Evolutionary conservation across 2,329 filamentous ascomycete genomes (phyloP).

Genomic region (Nigrograna mackinnonii): DNA sequence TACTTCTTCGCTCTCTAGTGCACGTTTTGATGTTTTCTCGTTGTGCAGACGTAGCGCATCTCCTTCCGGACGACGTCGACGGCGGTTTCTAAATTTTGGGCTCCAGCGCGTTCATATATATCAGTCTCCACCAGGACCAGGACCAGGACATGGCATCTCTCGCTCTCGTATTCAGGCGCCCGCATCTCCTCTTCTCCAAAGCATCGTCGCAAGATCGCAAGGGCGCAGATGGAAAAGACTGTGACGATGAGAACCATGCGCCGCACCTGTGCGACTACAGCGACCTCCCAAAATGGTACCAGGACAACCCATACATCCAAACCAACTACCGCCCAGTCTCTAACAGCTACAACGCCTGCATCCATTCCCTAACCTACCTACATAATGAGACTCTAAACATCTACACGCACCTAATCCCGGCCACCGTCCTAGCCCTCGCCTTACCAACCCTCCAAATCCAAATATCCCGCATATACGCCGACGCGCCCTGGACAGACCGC

Average conservation of each 20-base stretch:
- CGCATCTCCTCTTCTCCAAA: slow-evolving; percentile 17
- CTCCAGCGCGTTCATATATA: no score
- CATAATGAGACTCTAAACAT: slow-evolving; percentile 73
- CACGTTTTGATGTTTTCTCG: no score
- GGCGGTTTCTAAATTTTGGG: no score
- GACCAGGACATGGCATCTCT: slow-evolving; percentile 13
- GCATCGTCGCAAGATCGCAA: slow-evolving; percentile 2
- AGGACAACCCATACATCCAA: slow-evolving; percentile 69
- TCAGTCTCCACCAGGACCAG: no score
- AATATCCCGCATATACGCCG: slow-evolving; percentile 17
- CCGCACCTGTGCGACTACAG: slow-evolving; percentile 30
- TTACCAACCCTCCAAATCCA: slow-evolving; percentile 23
- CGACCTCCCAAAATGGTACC: slow-evolving; percentile 46
- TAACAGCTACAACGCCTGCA: slow-evolving; percentile 59
- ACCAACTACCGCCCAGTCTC: slow-evolving; percentile 66
- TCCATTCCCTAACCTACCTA: slow-evolving; percentile 61
- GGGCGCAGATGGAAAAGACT: not conserved
- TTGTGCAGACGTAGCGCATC: not conserved
- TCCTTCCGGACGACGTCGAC: slow-evolving; percentile 8
- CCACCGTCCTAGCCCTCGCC: slow-evolving; percentile 18
- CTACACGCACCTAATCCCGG: slow-evolving; percentile 64
- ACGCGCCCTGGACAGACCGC: slow-evolving; percentile 28
- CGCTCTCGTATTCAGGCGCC: slow-evolving; percentile 15
- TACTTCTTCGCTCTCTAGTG: no score
- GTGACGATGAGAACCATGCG: not conserved